A percentile compares a stretch with the other conserved stretches of the same genome.
phyloP scores from a whole-genome alignment of 306 rosid genomes.

The Prunus padus region DNA sequence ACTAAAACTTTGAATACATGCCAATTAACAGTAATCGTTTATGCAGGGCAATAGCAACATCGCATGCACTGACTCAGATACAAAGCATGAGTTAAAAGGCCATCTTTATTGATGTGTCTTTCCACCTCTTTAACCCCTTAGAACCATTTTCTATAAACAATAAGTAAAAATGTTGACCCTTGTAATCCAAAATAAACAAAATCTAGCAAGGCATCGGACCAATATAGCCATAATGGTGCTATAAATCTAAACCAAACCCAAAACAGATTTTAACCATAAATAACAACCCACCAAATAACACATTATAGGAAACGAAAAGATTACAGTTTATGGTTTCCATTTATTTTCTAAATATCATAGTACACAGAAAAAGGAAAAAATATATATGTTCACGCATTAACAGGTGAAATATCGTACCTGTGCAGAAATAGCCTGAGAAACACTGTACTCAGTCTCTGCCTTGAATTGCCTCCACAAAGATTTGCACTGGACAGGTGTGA shows the following conservation, averaged over 20 bases:
- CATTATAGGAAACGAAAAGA: background rate
- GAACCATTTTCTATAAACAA: background rate
- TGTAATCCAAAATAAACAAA: background rate
- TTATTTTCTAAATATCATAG: constrained; percentile 15
- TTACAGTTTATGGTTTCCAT: background rate
- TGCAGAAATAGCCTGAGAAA: constrained; percentile 95
- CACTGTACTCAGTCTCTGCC: constrained; percentile 88
- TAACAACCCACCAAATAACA: background rate
- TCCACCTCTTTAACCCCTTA: background rate
- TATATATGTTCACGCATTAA: constrained; percentile 8
- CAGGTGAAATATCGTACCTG: constrained; percentile 54
- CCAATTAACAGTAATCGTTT: background rate
- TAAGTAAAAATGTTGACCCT: background rate
- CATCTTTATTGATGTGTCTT: background rate
- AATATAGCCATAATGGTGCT: background rate
- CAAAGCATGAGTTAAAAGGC: background rate
- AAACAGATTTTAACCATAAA: background rate
- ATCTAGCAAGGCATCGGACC: background rate
- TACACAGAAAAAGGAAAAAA: background rate
- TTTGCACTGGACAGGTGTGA: constrained; percentile 96
- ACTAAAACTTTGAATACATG: background rate
- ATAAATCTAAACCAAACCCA: background rate
- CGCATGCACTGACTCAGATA: background rate
- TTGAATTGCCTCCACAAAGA: constrained; percentile 96
- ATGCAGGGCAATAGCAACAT: background rate